Percentiles rank a stretch among this genome's conserved stretches.
These are phyloP conservation scores for Scedosporium boydii DNA, from an alignment of 2,329 filamentous ascomycete species.

Conservation along the genomic window DNA sequence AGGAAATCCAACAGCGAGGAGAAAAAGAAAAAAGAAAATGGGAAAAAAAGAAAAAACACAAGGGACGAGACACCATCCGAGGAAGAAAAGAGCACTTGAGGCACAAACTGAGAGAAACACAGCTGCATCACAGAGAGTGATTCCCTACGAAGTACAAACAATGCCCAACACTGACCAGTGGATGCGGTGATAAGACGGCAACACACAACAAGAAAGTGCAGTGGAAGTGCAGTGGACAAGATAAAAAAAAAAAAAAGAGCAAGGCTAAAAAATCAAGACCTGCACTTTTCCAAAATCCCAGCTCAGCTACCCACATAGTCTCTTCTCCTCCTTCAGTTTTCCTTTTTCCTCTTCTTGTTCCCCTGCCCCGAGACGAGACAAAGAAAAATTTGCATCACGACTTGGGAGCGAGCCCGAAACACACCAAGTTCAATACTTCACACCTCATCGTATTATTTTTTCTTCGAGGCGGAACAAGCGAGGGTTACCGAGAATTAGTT, in stretches of 20 bases:
- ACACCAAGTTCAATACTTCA: neutral
- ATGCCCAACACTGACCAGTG: conserved; percentile 3
- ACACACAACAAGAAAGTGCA: neutral
- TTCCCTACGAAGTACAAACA: neutral
- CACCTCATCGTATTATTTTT: neutral
- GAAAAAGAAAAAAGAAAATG: conserved; percentile 1
- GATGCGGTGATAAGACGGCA: neutral
- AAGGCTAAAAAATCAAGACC: neutral
- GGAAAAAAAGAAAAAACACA: neutral
- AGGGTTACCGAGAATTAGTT: neutral
- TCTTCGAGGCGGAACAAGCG: neutral
- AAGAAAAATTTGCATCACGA: neutral
- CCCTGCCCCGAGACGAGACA: neutral
- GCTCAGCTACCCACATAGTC: neutral
- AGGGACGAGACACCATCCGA: conserved; percentile 3
- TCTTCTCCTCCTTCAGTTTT: neutral
- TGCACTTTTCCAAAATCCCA: neutral
- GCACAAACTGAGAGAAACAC: conserved; percentile 1
- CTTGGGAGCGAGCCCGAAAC: neutral
- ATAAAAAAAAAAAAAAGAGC: conserved; percentile 1
- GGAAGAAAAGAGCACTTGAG: neutral
- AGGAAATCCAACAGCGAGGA: conserved; percentile 1
- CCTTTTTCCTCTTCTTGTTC: neutral
- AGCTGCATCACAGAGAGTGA: neutral
- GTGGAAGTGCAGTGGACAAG: neutral